These are phyloP conservation scores for Blakeslea trispora DNA, from an alignment of 371 early-diverging fungal genomes.

Conservation along the genomic window DNA sequence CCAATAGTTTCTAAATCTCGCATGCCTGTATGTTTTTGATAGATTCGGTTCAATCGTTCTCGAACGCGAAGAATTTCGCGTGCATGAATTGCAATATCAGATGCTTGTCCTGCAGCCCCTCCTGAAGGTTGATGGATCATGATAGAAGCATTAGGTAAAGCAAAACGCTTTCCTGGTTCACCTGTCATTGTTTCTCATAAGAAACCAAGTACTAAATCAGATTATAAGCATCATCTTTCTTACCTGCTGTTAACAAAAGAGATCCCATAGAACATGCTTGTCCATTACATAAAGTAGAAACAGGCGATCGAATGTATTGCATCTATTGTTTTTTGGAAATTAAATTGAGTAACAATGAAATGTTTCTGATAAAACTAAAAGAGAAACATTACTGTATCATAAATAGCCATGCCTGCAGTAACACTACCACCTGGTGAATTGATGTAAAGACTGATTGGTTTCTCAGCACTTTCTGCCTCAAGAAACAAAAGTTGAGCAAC, in stretches of 20 bases:
- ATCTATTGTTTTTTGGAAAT: no score
- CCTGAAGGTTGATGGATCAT: constrained; percentile 99
- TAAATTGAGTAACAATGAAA: no score
- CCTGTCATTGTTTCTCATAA: no score
- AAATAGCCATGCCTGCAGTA: constrained; percentile 94
- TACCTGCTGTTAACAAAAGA: constrained; percentile 86
- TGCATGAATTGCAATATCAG: constrained; percentile 97
- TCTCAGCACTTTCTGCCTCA: constrained; percentile 93
- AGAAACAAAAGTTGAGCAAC: constrained; percentile 95
- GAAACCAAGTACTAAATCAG: no score
- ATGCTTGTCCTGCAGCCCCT: constrained; percentile 96
- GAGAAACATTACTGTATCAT: constrained; percentile 90
- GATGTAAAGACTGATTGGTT: constrained; percentile 93
- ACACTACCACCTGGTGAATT: constrained; percentile 97
- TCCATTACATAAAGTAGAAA: constrained; percentile 93
- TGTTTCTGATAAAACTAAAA: no score
- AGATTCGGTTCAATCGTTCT: constrained; percentile 86
- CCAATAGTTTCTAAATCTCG: constrained; percentile 83
- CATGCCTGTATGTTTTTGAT: constrained; percentile 82
- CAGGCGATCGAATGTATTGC: constrained; percentile 90
- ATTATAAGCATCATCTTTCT: no score
- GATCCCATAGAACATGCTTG: constrained; percentile 99
- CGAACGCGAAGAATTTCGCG: constrained; percentile 91
- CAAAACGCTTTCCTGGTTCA: constrained; percentile 83
- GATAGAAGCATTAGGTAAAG: constrained; percentile 90